These are phyloP conservation scores for Candida sanyaensis DNA, from an alignment of 1,139 yeast genomes.

Conservation along the genomic window DNA sequence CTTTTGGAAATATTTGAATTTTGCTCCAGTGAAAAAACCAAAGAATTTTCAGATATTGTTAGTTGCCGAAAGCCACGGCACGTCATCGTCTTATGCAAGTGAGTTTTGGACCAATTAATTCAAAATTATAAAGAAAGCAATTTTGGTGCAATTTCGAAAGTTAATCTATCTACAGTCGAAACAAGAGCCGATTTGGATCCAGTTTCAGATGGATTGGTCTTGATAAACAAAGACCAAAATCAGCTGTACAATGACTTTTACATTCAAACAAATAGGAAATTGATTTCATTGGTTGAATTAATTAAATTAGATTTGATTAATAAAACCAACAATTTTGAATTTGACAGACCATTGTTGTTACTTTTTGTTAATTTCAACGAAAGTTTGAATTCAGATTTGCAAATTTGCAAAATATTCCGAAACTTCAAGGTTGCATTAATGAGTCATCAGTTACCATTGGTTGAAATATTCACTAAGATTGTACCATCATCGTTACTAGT, in stretches of 20 bases:
- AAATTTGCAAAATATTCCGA: slow-evolving; percentile 49
- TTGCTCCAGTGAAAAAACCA: slow-evolving; percentile 49
- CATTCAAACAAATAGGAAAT: slow-evolving; percentile 30
- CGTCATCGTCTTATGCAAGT: slow-evolving; percentile 19
- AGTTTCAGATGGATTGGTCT: slow-evolving; percentile 36
- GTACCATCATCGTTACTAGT: slow-evolving; percentile 56
- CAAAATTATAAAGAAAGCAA: slow-evolving; percentile 49
- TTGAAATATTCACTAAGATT: slow-evolving; percentile 52
- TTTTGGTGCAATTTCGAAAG: slow-evolving; percentile 46
- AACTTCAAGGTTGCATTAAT: slow-evolving; percentile 46
- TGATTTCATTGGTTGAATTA: slow-evolving; percentile 34
- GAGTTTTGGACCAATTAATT: slow-evolving; percentile 43
- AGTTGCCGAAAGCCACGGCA: slow-evolving; percentile 33
- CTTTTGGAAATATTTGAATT: slow-evolving; percentile 58
- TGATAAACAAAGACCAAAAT: slow-evolving; percentile 22
- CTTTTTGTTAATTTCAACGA: slow-evolving; percentile 48
- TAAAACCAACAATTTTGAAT: slow-evolving; percentile 44
- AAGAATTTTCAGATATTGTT: slow-evolving; percentile 59
- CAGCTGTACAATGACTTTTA: slow-evolving; percentile 28
- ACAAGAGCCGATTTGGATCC: slow-evolving; percentile 35
- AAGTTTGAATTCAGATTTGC: slow-evolving; percentile 47
- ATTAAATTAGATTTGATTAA: slow-evolving; percentile 43
- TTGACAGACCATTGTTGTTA: slow-evolving; percentile 49
- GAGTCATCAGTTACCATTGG: slow-evolving; percentile 44
- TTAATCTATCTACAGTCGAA: slow-evolving; percentile 32